Evolutionary conservation across 768 basidiomycete species (phyloP).

Genomic region (Termitomyces sp.): DNA sequence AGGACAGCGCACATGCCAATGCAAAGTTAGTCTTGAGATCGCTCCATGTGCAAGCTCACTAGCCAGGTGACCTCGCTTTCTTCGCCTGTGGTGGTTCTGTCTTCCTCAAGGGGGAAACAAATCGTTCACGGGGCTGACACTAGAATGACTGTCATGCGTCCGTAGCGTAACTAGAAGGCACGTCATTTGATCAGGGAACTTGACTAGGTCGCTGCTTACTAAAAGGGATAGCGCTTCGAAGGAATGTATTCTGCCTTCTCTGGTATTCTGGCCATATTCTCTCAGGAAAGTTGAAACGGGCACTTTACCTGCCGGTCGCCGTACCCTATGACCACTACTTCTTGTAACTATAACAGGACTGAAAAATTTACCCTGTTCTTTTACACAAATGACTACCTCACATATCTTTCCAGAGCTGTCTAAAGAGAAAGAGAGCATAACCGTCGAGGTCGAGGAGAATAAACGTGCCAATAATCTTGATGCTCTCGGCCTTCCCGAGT

Average conservation of each 20-base stretch:
- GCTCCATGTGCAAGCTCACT: not conserved
- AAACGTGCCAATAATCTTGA: constrained; percentile 1
- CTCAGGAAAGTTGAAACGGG: not conserved
- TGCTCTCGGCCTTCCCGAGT: constrained; percentile 10
- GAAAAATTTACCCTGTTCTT: not conserved
- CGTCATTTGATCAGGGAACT: not conserved
- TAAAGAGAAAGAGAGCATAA: constrained; percentile 15
- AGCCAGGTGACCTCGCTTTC: not conserved
- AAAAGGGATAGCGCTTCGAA: not conserved
- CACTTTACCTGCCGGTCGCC: not conserved
- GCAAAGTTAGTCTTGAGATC: not conserved
- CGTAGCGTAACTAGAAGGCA: not conserved
- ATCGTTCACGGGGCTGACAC: not conserved
- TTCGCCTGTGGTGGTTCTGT: not conserved
- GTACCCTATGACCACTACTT: not conserved
- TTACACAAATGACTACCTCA: constrained; percentile 1
- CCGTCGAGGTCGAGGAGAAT: constrained; percentile 10
- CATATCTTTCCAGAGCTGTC: constrained; percentile 1
- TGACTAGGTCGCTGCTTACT: not conserved
- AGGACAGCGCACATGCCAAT: too few relatives aligned
- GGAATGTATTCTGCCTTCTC: not conserved
- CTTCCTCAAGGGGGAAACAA: not conserved
- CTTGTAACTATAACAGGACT: constrained; percentile 1
- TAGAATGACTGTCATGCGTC: not conserved
- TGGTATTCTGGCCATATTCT: not conserved